A percentile compares a stretch with the other conserved stretches of the same genome.
Evolutionary conservation across 2,329 filamentous ascomycete genomes (phyloP).

Genomic region (Claviceps sp.): DNA sequence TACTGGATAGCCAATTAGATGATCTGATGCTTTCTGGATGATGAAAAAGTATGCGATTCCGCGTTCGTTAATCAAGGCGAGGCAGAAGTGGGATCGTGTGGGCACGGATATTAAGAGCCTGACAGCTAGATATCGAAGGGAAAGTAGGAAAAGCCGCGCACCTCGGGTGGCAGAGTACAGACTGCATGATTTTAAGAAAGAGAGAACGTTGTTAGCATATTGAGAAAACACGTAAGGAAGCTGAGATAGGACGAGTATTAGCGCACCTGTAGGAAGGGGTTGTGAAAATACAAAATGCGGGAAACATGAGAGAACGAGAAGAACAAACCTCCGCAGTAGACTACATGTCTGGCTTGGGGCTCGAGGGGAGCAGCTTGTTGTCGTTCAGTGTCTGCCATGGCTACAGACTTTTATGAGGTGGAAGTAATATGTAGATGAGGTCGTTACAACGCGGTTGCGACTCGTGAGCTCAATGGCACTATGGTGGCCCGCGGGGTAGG

Average conservation of each 20-base stretch:
- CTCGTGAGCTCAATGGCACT: slow-evolving; percentile 1
- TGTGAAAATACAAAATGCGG: not conserved
- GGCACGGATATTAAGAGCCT: not conserved
- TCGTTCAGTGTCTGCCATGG: slow-evolving; percentile 42
- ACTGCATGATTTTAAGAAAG: slow-evolving; percentile 26
- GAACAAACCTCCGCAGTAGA: slow-evolving; percentile 45
- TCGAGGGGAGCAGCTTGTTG: slow-evolving; percentile 30
- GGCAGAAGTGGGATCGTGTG: not conserved
- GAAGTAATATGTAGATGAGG: not conserved
- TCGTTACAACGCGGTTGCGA: not conserved
- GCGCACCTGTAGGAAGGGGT: not conserved
- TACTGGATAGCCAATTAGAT: slow-evolving; percentile 44
- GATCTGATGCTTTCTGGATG: not conserved
- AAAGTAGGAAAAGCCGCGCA: slow-evolving; percentile 18
- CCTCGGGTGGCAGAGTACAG: slow-evolving; percentile 53
- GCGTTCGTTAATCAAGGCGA: not conserved
- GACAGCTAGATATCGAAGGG: not conserved
- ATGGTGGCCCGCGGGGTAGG: not conserved
- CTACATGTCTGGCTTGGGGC: slow-evolving; percentile 37
- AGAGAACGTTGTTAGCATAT: slow-evolving; percentile 3
- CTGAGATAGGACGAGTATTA: not conserved
- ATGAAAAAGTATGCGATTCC: not conserved
- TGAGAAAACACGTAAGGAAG: not conserved
- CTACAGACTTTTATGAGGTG: slow-evolving; percentile 12
- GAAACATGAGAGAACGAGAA: not conserved